Base-by-base conservation (phyloP, 257 asterid species). In the Capsicum baccatum region DNA sequence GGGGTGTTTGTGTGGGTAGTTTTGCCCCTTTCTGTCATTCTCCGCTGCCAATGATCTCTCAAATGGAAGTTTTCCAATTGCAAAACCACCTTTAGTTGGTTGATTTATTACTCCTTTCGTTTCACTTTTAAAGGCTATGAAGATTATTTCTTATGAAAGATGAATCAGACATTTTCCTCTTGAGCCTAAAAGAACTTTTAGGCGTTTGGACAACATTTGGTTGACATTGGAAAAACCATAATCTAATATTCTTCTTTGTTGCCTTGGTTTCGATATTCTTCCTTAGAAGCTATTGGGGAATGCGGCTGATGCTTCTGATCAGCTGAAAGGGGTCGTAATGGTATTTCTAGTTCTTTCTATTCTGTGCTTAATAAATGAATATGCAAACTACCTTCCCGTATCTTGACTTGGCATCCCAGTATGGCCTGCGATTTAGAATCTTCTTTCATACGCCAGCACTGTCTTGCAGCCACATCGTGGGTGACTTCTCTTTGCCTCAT, bases 21-120 rank as follows among this genome's bases (percentile, higher is more conserved):
- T 83, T 87, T 84, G 85, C 84, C 84, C 62, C 83, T 71, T 74
- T 87, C 81, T 60, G 80, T 50, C 44, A 14, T 60, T 74, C 67
- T 14, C 13, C 17, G 63, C 68, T 8, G 87, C 89, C 82, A 66
- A 87, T 87, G 89, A 81, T 84, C 84, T 70, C 84, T 54, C 26
- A 50, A 50, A 19, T 74, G 60, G 54, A 83, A 33, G 6, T 11
- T 0, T n/a, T 60, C 17, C 12, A 67, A 21, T 50, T 64, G 55
- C 68, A 44, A 14, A 62, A 62, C 52, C 67, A 50, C 56, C 85
- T 80, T 67, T 79, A 48, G 59, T 73, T 73, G 58, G 47, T n/a
- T 19, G 42, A 47, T 73, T 47, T 10, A 19, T 73, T 48, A 73
- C 80, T 47, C n/a, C 42, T 9, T 73, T 59, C 1, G 1, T 73